These are phyloP conservation scores for Vitis cinerea DNA, from an alignment of 164 flowering plant genomes.

Conservation along the genomic window DNA sequence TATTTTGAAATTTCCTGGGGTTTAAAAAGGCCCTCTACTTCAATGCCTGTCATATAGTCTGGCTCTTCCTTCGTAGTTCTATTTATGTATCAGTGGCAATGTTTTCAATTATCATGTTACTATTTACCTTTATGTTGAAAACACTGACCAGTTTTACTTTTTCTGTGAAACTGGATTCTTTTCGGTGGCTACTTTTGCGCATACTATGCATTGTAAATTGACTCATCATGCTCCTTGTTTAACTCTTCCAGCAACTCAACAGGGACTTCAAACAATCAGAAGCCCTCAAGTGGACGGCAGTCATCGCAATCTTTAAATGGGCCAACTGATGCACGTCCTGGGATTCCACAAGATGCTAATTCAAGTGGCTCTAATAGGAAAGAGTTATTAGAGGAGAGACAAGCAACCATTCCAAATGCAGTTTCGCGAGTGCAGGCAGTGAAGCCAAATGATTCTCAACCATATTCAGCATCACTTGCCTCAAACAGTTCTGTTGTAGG, in stretches of 20 bases:
- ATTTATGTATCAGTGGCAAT: no score
- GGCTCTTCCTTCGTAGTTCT: no score
- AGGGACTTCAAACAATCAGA: slow-evolving; percentile 34
- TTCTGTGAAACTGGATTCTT: neutral
- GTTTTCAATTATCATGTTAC: no score
- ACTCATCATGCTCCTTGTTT: neutral
- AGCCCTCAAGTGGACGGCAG: slow-evolving; percentile 31
- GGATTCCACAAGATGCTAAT: slow-evolving; percentile 33
- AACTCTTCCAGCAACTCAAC: slow-evolving; percentile 31
- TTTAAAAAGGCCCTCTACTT: no score
- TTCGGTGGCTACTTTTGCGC: neutral
- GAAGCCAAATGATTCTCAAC: slow-evolving; percentile 35
- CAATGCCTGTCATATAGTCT: no score
- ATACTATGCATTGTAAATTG: neutral
- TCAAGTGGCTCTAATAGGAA: slow-evolving; percentile 34
- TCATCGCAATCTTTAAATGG: slow-evolving; percentile 39
- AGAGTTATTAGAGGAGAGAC: slow-evolving; percentile 35
- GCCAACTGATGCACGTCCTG: slow-evolving; percentile 29
- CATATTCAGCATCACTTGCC: slow-evolving; percentile 34
- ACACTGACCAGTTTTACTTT: neutral
- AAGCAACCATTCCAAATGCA: slow-evolving; percentile 25
- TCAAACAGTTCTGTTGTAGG: slow-evolving; percentile 71
- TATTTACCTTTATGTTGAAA: no score
- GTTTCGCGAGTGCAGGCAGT: slow-evolving; percentile 28
- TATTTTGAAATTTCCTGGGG: no score